Evolutionary conservation across 164 flowering plant genomes (phyloP), one percentile per base, ranked within the genome.

Genomic region (Saururus chinensis): DNA sequence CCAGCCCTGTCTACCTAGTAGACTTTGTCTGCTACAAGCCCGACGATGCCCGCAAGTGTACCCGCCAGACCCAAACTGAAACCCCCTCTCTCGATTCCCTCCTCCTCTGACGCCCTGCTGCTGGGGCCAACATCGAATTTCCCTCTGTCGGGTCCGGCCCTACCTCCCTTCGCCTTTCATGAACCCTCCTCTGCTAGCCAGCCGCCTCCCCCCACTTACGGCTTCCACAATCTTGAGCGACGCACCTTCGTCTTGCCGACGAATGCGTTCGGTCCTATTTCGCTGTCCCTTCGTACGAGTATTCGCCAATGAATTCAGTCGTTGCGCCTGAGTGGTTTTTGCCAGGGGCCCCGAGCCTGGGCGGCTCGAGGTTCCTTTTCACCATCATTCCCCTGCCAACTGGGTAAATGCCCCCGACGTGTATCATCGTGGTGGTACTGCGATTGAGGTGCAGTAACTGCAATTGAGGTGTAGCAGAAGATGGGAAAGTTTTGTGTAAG

Each of bases 171-270:
- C 59, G 3, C 59, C 59, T 4, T 75, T 78, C 35, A 72, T 78
- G 21, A 81, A 78, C 62, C 81, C 77, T 7, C 65, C 69, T 7
- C 73, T 63, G 3, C 59, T 69, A 0, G 77, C 80, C 0, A 82
- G 37, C 37, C 79, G 1, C 88, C 87, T 1, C 82, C 76, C 7
- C 92, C 93, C 0, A 45, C 83, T 0, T 92, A 89, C 40, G 97
- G 90, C 12, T 86, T 92, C 67, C 97, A 92, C 77, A 86, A 84
- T 92, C 88, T 92, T 4, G 96, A 90, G 19, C 83, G 99, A 20
- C 76, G 99, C 23, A 81, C 92, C 0, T 80, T 90, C 23, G 77
- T 71, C 48, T 83, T 90, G 92, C 91, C 26, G 99, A 93, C 62
- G 95, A 88, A 14, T 82, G 82, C 35, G 91, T 83, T 40, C 74